Percentiles rank a stretch among this genome's conserved stretches.
Evolutionary conservation across 495 filamentous ascomycete genomes (phyloP).

Genomic region (Neurospora africana): DNA sequence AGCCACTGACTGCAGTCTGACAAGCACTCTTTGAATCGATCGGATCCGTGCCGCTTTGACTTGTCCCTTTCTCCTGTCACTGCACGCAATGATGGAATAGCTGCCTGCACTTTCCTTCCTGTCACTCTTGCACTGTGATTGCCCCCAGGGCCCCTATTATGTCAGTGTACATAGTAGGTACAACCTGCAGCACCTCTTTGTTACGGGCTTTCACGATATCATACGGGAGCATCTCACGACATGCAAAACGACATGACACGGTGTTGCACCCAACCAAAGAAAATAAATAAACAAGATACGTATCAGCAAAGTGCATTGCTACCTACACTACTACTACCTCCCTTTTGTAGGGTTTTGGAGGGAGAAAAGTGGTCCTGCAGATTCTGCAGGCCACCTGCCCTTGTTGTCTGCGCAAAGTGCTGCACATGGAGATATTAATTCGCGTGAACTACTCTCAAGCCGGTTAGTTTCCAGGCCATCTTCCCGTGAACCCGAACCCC

Average conservation of each 20-base stretch:
- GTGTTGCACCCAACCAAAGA: not conserved
- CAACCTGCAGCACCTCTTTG: too few species aligned
- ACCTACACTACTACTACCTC: too few species aligned
- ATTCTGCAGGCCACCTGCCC: conserved; percentile 2
- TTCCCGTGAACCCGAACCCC: not conserved
- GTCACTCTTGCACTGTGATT: too few species aligned
- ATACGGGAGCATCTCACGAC: not conserved
- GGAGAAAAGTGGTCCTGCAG: not conserved
- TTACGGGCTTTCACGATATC: too few species aligned
- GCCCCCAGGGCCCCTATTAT: too few species aligned
- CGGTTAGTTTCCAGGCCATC: not conserved
- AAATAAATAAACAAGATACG: not conserved
- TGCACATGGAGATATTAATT: not conserved
- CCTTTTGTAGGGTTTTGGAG: not conserved
- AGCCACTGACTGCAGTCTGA: too few species aligned
- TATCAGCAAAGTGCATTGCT: not conserved
- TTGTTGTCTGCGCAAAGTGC: not conserved
- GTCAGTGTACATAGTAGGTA: too few species aligned
- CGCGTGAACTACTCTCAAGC: not conserved
- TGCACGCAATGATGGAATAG: too few species aligned
- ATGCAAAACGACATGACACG: not conserved
- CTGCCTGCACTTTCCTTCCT: too few species aligned
- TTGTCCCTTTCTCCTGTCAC: conserved; percentile 1
- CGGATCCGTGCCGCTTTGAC: too few species aligned
- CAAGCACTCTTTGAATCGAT: not conserved